Conservation (phyloP, 805 yeast species). For the Martiniozyma abietophila region DNA sequence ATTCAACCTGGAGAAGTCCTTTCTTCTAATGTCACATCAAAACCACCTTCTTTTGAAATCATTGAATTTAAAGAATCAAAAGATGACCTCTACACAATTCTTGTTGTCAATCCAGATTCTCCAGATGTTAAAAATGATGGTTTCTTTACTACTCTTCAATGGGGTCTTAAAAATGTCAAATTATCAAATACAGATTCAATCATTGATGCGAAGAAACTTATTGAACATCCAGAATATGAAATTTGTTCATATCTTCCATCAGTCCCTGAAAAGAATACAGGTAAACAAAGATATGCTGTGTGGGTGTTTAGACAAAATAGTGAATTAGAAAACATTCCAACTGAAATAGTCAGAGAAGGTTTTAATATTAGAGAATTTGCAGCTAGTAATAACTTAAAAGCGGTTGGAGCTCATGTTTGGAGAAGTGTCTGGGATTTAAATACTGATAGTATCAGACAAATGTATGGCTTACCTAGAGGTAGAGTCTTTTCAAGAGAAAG, state of each 20-base stretch:
- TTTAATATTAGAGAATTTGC: constrained; percentile 73
- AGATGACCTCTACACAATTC: constrained; percentile 59
- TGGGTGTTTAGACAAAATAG: constrained; percentile 80
- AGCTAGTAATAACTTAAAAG: constrained; percentile 41
- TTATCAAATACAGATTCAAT: constrained; percentile 49
- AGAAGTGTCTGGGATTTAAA: constrained; percentile 76
- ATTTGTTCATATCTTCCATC: constrained; percentile 68
- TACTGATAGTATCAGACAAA: constrained; percentile 55
- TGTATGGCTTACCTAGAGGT: constrained; percentile 68
- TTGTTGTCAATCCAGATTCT: constrained; percentile 85
- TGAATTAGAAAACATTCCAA: constrained; percentile 15
- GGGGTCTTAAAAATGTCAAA: constrained; percentile 65
- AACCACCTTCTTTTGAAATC: constrained; percentile 70
- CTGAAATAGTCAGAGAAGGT: constrained; percentile 30
- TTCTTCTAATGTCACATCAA: constrained; percentile 62
- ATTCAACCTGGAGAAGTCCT: constrained; percentile 70
- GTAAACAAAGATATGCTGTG: constrained; percentile 70
- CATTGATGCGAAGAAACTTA: constrained; percentile 37
- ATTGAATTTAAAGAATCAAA: constrained; percentile 54
- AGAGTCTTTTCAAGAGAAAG: constrained; percentile 64
- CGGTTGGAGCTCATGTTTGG: constrained; percentile 92
- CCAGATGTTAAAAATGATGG: constrained; percentile 68
- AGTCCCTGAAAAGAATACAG: constrained; percentile 80
- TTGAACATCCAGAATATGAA: constrained; percentile 30
- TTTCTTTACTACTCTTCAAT: constrained; percentile 62